Percentiles rank a stretch among this genome's conserved stretches.
Evolutionary conservation across 2,329 filamentous ascomycete species (phyloP).

Genomic region (Penicillium sumatraense): DNA sequence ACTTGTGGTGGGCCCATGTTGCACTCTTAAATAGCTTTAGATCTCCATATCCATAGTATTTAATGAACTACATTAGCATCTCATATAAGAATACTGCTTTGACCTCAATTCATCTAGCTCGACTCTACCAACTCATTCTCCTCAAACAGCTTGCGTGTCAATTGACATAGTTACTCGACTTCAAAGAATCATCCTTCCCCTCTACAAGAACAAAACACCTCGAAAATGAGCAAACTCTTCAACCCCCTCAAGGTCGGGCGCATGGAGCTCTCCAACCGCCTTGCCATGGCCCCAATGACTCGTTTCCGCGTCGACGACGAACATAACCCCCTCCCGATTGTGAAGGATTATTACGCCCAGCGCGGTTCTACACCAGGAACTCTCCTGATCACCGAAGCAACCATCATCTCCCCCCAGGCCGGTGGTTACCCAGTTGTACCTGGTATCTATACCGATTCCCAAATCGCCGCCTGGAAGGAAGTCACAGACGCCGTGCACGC

Average conservation of each 20-base stretch:
- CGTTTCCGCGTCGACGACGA: constrained; percentile 56
- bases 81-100: neutral
- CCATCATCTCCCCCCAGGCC: constrained; percentile 52
- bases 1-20: neutral
- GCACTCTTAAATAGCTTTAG: neutral
- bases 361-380: constrained; percentile 58
- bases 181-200: neutral
- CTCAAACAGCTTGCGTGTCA: neutral
- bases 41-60: no score
- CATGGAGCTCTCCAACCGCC: constrained; percentile 48
- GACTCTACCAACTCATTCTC: neutral
- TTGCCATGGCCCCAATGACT: constrained; percentile 64
- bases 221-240: constrained; percentile 35
- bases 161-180: neutral
- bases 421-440: constrained; percentile 59
- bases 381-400: constrained; percentile 64
- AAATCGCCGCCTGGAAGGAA: constrained; percentile 64
- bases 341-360: constrained; percentile 59
- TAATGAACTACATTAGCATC: no score
- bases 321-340: constrained; percentile 51
- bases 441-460: constrained; percentile 61
- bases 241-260: constrained; percentile 48
- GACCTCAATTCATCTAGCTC: neutral
- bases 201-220: neutral
- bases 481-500: constrained; percentile 67